Conservation (phyloP, 768 basidiomycete genomes). For the Rhodotorula kratochvilovae region DNA sequence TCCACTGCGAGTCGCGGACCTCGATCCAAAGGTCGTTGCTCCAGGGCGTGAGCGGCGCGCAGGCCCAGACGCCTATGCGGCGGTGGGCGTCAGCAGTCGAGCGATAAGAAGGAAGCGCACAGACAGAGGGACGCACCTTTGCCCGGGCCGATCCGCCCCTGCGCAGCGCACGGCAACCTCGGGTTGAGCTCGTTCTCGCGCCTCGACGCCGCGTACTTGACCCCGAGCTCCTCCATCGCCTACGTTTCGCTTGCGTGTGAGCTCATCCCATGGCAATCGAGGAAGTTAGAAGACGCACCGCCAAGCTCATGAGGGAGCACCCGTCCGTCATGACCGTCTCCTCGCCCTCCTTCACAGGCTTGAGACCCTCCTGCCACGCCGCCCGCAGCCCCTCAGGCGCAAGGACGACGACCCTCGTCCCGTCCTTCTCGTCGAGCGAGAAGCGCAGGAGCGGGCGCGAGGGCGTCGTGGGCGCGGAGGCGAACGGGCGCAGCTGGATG, state of each 20-base stretch:
- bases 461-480: not conserved
- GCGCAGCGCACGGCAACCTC: constrained; percentile 6
- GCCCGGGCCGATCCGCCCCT: constrained; percentile 24
- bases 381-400: not conserved
- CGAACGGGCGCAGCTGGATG: constrained; percentile 2
- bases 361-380: not conserved
- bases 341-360: not conserved
- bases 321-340: constrained; percentile 35
- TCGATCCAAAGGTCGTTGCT: constrained; percentile 21
- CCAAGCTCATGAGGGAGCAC: constrained; percentile 16
- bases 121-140: constrained; percentile 6
- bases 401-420: not conserved
- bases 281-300: not conserved
- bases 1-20: constrained; percentile 34
- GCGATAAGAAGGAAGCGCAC: not conserved
- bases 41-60: constrained; percentile 1
- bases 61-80: constrained; percentile 26
- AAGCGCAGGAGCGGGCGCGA: not conserved
- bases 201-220: not conserved
- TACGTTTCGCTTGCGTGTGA: too few relatives aligned
- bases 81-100: not conserved
- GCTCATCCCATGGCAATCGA: rapidly evolving
- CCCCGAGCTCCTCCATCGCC: constrained; percentile 10
- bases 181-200: not conserved
- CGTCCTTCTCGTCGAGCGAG: constrained; percentile 16